Base-by-base conservation (phyloP, 2,329 filamentous ascomycete species). In the Paraconiothyrium sp. region DNA sequence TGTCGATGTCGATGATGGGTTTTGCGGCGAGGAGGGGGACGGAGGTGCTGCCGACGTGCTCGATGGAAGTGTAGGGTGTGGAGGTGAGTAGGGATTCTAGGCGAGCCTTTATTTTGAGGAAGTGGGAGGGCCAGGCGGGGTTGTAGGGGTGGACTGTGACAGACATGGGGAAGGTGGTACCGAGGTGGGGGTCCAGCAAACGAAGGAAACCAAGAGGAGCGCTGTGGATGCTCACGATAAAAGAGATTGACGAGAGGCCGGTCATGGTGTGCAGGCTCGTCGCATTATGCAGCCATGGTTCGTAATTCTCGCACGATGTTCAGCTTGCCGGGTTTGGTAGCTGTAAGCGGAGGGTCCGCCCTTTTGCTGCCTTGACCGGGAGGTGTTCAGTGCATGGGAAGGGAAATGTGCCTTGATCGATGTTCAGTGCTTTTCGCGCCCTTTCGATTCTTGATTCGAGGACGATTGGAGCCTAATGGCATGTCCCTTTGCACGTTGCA, bases 11-110 rank as follows among this genome's bases (percentile, higher is more conserved):
- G 57, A 79, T 73, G 48, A 74, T 72, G n/a, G 77, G 76, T 57
- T 78, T 79, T 11, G 76, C 76, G n/a, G 67, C 68, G 4, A 79
- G 69, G 16, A 62, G 63, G 0, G 73, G 75, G 3, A 80, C 72
- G 9, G 78, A 78, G 30, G 78, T 80, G 59, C 75, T 77, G 54
- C 77, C 77, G 39, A 79, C 69, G 62, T 80, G 78, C 60, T 79
- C 73, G 61, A 79, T 78, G 30, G 67, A 68, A 13, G 72, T 43
- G 54, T 65, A 57, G 0, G 55, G 11, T 46, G 69, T 54, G 49
- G 46, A 57, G 32, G 57, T 48, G 8, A 78, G 64, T 22, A 65
- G 56, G 5, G 24, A 30, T 54, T 64, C 39, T 7, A 78, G 61
- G 11, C 51, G 24, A 0, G 49, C 1, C 54, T 71, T 69, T 22